A percentile compares a stretch with the other conserved stretches of the same genome.
Conservation (phyloP, 2,329 filamentous ascomycete genomes). For the Thielaviopsis euricoi region DNA sequence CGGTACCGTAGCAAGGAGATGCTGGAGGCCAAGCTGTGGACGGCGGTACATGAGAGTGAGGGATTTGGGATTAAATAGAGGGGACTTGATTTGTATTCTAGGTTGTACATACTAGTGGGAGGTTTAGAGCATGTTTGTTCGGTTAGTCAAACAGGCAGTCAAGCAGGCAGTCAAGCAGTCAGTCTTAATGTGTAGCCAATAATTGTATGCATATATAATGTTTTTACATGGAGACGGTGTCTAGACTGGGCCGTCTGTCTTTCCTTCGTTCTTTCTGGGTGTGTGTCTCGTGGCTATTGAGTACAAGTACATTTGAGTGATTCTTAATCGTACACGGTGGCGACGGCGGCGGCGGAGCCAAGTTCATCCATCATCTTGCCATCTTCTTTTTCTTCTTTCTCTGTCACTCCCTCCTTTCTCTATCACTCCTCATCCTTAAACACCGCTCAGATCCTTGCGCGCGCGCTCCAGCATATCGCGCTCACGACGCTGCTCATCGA, state of each 20-base stretch:
- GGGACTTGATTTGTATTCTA: too few relatives aligned
- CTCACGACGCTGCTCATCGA: slow-evolving; percentile 9
- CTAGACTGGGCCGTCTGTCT: too few relatives aligned
- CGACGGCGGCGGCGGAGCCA: not conserved
- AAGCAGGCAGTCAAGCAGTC: too few relatives aligned
- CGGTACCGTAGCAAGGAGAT: slow-evolving; percentile 50
- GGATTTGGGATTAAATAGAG: slow-evolving; percentile 73
- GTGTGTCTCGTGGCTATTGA: not conserved
- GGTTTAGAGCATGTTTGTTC: too few relatives aligned
- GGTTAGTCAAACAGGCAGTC: too few relatives aligned
- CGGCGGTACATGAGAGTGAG: slow-evolving; percentile 75
- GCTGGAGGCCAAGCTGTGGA: slow-evolving; percentile 61
- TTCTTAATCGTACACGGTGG: not conserved
- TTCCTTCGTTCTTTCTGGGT: too few relatives aligned
- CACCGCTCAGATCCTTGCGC: slow-evolving; percentile 5
- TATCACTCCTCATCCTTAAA: slow-evolving; percentile 25
- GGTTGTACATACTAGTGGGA: too few relatives aligned
- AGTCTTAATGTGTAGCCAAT: too few relatives aligned
- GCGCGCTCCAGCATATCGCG: slow-evolving; percentile 10
- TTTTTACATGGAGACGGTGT: too few relatives aligned
- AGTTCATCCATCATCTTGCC: slow-evolving; percentile 32
- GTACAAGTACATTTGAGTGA: not conserved
- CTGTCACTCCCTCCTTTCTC: slow-evolving; percentile 25
- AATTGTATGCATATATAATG: too few relatives aligned
- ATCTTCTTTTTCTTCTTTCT: slow-evolving; percentile 31